Conservation (phyloP, 1,284 basidiomycete species). For the Malassezia pachydermatis region DNA sequence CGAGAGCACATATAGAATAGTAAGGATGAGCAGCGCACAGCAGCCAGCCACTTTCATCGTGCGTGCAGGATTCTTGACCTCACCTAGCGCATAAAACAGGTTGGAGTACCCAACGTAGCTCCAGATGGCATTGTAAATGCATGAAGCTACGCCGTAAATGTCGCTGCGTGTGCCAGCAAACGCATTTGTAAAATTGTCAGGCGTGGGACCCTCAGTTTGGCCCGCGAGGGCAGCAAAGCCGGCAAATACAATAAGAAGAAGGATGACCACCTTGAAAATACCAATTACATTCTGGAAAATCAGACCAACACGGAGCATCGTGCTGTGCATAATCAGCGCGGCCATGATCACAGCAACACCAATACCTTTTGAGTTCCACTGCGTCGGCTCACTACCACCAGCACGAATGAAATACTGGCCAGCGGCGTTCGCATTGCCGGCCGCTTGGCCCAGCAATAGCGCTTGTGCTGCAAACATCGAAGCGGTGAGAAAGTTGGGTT, state of each 20-base stretch:
- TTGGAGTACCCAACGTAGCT: constrained; percentile 57
- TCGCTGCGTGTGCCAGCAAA: constrained; percentile 54
- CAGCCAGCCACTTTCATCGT: constrained; percentile 56
- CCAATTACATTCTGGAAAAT: constrained; percentile 60
- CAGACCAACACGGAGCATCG: constrained; percentile 55
- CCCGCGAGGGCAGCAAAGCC: constrained; percentile 56
- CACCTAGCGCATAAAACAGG: constrained; percentile 55
- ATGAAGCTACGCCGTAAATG: constrained; percentile 32
- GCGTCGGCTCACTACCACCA: constrained; percentile 50
- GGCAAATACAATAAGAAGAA: constrained; percentile 55
- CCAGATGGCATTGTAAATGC: constrained; percentile 50
- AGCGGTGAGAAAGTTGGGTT: constrained; percentile 57
- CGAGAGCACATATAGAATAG: constrained; percentile 51
- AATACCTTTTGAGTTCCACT: constrained; percentile 56
- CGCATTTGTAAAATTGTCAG: constrained; percentile 53
- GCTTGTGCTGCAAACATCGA: constrained; percentile 58
- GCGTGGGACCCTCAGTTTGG: constrained; percentile 51
- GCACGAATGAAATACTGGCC: constrained; percentile 53
- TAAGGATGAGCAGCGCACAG: constrained; percentile 53
- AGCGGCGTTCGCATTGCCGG: constrained; percentile 57
- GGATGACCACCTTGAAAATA: constrained; percentile 57
- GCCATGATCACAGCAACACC: constrained; percentile 55
- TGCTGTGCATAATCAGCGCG: constrained; percentile 54
- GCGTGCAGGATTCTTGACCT: constrained; percentile 51
- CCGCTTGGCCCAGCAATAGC: constrained; percentile 57